Evolutionary conservation across 2,329 filamentous ascomycete genomes (phyloP).

Genomic region (Colletotrichum horii): DNA sequence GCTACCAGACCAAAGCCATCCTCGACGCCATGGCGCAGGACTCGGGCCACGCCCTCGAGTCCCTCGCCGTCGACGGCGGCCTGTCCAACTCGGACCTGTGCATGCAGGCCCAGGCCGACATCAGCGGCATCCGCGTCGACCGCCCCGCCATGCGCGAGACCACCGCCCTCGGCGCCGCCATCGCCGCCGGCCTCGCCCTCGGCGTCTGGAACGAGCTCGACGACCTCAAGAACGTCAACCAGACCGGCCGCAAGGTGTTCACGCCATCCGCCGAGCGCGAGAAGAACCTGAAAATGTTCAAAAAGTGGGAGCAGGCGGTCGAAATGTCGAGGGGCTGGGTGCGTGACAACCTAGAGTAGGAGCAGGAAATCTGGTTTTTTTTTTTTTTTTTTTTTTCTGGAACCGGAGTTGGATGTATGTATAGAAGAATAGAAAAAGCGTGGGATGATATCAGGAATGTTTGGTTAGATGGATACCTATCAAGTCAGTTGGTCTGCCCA

Average conservation of each 20-base stretch:
- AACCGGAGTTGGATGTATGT: neutral
- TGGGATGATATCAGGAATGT: neutral
- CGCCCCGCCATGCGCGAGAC: slow-evolving; percentile 90
- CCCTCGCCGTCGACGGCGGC: slow-evolving; percentile 85
- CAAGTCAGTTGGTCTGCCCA: neutral
- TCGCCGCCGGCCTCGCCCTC: slow-evolving; percentile 85
- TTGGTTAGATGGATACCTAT: slow-evolving; percentile 9
- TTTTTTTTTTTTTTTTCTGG: neutral
- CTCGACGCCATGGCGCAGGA: slow-evolving; percentile 91
- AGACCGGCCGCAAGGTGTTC: slow-evolving; percentile 72
- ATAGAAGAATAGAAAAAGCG: neutral
- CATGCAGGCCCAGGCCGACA: slow-evolving; percentile 91
- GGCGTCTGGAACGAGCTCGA: slow-evolving; percentile 76
- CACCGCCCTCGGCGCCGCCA: slow-evolving; percentile 85
- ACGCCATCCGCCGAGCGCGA: slow-evolving; percentile 63
- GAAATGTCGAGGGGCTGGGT: slow-evolving; percentile 65
- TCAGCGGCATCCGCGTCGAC: slow-evolving; percentile 82
- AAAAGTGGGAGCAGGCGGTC: slow-evolving; percentile 62
- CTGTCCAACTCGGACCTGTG: slow-evolving; percentile 88
- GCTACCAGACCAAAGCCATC: slow-evolving; percentile 92
- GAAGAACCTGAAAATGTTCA: slow-evolving; percentile 46
- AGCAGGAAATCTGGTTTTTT: neutral
- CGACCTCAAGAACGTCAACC: slow-evolving; percentile 77
- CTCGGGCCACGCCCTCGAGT: slow-evolving; percentile 75
- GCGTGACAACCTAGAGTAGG: neutral